phyloP scores from a whole-genome alignment of 2,329 filamentous ascomycete genomes.

The Didymella arachidicola region DNA sequence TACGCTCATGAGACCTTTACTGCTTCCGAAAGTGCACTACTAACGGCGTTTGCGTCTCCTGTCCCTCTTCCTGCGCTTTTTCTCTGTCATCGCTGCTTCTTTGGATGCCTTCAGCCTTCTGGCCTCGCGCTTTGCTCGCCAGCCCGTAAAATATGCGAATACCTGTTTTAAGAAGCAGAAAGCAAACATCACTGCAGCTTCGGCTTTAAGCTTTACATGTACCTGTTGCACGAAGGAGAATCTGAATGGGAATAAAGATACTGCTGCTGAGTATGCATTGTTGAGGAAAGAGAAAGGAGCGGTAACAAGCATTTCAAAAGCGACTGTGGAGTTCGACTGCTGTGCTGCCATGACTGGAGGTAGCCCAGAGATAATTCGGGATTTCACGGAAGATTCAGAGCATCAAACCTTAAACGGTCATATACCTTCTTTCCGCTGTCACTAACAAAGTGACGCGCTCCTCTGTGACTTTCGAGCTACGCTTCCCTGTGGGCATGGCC shows the following conservation, averaged over 20 bases:
- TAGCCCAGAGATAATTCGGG: background rate
- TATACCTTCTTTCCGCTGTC: background rate
- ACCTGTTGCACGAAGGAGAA: constrained; percentile 24
- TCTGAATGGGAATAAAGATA: background rate
- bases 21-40: background rate
- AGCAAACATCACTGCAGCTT: constrained; percentile 22
- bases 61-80: background rate
- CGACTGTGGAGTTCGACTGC: background rate
- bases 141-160: constrained; percentile 14
- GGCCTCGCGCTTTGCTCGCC: constrained; percentile 8
- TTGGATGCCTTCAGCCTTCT: background rate
- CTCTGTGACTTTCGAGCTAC: background rate
- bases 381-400: background rate
- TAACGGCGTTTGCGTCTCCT: background rate
- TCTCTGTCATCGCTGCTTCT: background rate
- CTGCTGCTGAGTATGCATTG: background rate
- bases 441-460: background rate
- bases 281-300: background rate
- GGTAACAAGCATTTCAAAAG: no score
- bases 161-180: constrained; percentile 17
- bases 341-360: background rate
- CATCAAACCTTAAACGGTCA: background rate
- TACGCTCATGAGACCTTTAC: background rate
- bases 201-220: constrained; percentile 30
- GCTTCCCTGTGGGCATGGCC: background rate